Base-by-base conservation (phyloP, 129 eudicot genomes). In the Erigeron canadensis region DNA sequence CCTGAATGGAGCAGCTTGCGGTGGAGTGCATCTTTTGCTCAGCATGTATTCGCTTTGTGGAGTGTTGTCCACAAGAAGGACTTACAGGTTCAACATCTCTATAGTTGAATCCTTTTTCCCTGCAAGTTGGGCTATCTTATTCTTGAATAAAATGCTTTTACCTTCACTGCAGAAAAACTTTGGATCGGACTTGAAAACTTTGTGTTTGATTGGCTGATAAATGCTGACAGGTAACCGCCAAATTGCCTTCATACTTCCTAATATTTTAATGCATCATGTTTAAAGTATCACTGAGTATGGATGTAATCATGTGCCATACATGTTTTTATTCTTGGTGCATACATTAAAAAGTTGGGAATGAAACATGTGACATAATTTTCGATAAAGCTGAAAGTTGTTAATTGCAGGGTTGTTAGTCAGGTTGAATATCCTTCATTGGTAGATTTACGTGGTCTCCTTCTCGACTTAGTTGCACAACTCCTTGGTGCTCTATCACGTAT, bases 11-110 rank as follows among this genome's bases (percentile, higher is more conserved):
- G 17, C 91, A 92, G 96, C 99, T 94, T 76, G 97, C 97, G 65
- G 99, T 94, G 67, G 99, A 94, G 84, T 94, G 99, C 81, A 94
- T 94, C 18, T 94, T 94, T 83, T 94, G 99, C 86, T 94, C 99
- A 42, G 99, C 99, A 6, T 90, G 99, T 77, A 94, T 94, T 66
- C 95, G 99, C 74, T 89, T 90, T 83, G 99, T 94, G 57, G 99
- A 94, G 81, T 94, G 99, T 76, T 94, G 99, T 74, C 97, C 96
- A n/a, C 99, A 90, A 78, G 99, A 94, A 84, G 99, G 99, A 77
- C 97, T 94, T 80, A 94, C 99, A 87, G 98, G 96, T 89, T 68
- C 62, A 59, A 63, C 69, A 37, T 50, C 77, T 69, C 55, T 57
- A 61, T 65, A 44, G 37, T 71, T 53, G 8, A 64, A 28, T 51